Conservation (phyloP, 768 basidiomycete genomes). For the Lactarius quietus region DNA sequence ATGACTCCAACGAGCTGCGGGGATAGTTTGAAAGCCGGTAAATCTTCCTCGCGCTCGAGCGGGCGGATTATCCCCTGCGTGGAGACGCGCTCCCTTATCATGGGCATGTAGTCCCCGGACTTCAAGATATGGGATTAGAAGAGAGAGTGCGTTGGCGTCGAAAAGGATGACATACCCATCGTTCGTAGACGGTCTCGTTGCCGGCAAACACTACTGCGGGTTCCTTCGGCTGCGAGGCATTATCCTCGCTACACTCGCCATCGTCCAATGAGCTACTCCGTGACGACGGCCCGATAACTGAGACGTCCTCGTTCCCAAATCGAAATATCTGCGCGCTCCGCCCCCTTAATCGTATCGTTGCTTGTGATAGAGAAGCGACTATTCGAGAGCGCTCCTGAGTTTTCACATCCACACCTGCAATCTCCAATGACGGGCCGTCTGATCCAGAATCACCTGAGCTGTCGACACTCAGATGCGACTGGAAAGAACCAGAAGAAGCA, state of each 20-base stretch:
- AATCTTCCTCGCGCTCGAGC: constrained; percentile 65
- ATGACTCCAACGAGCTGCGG: constrained; percentile 64
- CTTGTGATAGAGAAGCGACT: background rate
- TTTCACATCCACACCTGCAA: background rate
- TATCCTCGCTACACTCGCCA: background rate
- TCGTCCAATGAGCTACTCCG: background rate
- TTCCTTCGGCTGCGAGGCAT: background rate
- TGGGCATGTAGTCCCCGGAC: constrained; percentile 44
- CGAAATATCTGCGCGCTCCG: background rate
- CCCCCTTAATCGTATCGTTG: background rate
- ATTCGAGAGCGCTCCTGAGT: background rate
- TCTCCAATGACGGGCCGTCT: background rate
- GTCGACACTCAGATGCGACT: background rate
- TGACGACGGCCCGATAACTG: background rate
- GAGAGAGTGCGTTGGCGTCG: background rate
- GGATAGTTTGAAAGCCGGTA: constrained; percentile 63
- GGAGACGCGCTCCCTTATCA: constrained; percentile 92
- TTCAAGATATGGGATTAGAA: constrained; percentile 27
- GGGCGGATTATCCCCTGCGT: constrained; percentile 39
- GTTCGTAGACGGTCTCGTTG: background rate
- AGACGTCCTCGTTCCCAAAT: background rate
- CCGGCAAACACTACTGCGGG: background rate
- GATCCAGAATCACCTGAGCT: background rate
- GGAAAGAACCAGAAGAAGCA: background rate
- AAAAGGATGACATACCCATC: background rate